Evolutionary conservation across 1,284 basidiomycete species (phyloP).

Genomic region (Takashimella koratensis): DNA sequence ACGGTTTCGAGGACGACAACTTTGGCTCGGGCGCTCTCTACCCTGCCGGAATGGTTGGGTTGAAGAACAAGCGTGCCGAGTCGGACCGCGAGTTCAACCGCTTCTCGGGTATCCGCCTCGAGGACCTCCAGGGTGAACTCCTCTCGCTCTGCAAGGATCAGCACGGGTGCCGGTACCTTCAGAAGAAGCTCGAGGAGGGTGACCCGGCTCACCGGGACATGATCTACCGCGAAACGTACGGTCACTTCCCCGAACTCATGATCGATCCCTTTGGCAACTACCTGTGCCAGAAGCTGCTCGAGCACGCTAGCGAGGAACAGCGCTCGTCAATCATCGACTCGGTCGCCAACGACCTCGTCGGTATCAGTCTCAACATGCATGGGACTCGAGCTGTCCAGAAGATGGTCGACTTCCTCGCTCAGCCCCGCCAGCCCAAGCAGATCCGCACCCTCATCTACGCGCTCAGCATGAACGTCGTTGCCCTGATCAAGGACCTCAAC

Average conservation of each 20-base stretch:
- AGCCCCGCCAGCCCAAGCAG: slow-evolving; percentile 77
- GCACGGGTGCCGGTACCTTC: slow-evolving; percentile 96
- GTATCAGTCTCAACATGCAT: slow-evolving; percentile 99
- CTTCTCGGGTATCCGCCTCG: slow-evolving; percentile 88
- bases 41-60: slow-evolving; percentile 69
- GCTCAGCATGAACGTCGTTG: slow-evolving; percentile 94
- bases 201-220: slow-evolving; percentile 92
- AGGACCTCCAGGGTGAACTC: slow-evolving; percentile 94
- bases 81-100: slow-evolving; percentile 92
- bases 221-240: slow-evolving; percentile 98
- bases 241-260: slow-evolving; percentile 98
- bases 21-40: slow-evolving; percentile 76
- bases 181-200: slow-evolving; percentile 98
- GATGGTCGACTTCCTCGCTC: slow-evolving; percentile 99
- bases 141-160: slow-evolving; percentile 95
- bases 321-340: slow-evolving; percentile 96
- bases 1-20: slow-evolving; percentile 60
- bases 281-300: slow-evolving; percentile 95
- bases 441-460: slow-evolving; percentile 97
- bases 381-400: slow-evolving; percentile 99
- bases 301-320: slow-evolving; percentile 97
- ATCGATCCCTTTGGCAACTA: slow-evolving; percentile 99
- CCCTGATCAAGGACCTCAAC: slow-evolving; percentile 99
- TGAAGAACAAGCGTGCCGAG: slow-evolving; percentile 90
- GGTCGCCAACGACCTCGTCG: slow-evolving; percentile 93